phyloP scores from a whole-genome alignment of 169 alveolate species.

The Plasmodium relictum region DNA sequence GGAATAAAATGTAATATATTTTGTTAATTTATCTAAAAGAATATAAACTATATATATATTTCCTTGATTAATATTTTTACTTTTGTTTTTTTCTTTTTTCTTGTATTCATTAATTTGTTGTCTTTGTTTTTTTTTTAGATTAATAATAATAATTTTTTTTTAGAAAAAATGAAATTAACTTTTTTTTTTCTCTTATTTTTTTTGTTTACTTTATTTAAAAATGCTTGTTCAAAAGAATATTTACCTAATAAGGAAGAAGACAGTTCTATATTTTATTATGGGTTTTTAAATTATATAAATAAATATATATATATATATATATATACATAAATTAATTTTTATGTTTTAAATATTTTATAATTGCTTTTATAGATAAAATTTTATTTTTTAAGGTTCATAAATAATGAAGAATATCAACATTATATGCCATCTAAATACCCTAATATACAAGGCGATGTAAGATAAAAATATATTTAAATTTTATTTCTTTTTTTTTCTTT shows the following conservation, averaged over 20 bases:
- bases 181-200: slow-evolving; percentile 1
- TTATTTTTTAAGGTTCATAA: slow-evolving; percentile 61
- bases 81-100: background rate
- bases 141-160: background rate
- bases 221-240: slow-evolving; percentile 32
- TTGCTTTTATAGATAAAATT: slow-evolving; percentile 6
- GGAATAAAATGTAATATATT: too few species aligned
- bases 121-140: slow-evolving; percentile 3
- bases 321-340: background rate
- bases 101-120: slow-evolving; percentile 8
- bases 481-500: background rate
- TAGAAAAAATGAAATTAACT: slow-evolving; percentile 8
- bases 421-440: slow-evolving; percentile 64
- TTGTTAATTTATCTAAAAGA: too few species aligned
- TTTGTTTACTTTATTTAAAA: slow-evolving; percentile 25
- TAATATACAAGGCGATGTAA: slow-evolving; percentile 49
- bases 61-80: background rate
- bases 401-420: slow-evolving; percentile 73
- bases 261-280: slow-evolving; percentile 68
- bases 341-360: slow-evolving; percentile 1
- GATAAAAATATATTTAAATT: background rate
- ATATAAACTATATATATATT: background rate
- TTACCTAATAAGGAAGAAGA: slow-evolving; percentile 36
- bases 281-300: slow-evolving; percentile 28
- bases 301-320: background rate